These are phyloP conservation scores for Colletotrichum noveboracense DNA, from an alignment of 2,329 filamentous ascomycete genomes.

Conservation along the genomic window DNA sequence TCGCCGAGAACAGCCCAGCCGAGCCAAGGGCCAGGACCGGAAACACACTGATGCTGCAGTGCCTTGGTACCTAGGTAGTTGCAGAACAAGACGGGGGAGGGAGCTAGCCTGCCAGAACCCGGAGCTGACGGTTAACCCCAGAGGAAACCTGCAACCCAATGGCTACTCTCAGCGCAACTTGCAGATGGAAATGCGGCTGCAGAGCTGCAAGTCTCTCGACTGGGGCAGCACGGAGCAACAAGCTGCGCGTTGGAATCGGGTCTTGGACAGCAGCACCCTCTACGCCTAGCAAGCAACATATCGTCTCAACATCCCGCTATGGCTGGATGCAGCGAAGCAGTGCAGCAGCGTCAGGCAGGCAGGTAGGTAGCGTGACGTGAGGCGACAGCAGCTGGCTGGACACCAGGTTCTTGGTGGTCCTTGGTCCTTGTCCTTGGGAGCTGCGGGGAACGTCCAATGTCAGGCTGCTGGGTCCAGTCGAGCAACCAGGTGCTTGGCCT, in stretches of 20 bases:
- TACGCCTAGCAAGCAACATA: not conserved
- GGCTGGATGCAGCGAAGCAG: not conserved
- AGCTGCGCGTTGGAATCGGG: constrained; percentile 9
- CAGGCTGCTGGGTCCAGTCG: not conserved
- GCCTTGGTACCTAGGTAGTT: not conserved
- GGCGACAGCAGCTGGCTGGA: not conserved
- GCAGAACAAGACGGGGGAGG: not conserved
- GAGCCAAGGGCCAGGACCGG: not conserved
- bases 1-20: constrained; percentile 7
- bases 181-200: not conserved
- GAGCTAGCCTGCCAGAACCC: not conserved
- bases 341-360: not conserved
- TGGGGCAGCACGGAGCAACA: constrained; percentile 8
- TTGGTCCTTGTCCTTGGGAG: not conserved
- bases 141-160: not conserved
- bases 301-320: not conserved
- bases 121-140: not conserved
- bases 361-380: not conserved
- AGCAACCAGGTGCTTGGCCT: not conserved
- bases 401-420: not conserved
- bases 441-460: not conserved
- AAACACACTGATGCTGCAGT: not conserved
- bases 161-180: not conserved
- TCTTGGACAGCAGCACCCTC: not conserved
- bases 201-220: not conserved